phyloP scores from a whole-genome alignment of 2,329 filamentous ascomycete genomes.

The Lithohypha guttulata region DNA sequence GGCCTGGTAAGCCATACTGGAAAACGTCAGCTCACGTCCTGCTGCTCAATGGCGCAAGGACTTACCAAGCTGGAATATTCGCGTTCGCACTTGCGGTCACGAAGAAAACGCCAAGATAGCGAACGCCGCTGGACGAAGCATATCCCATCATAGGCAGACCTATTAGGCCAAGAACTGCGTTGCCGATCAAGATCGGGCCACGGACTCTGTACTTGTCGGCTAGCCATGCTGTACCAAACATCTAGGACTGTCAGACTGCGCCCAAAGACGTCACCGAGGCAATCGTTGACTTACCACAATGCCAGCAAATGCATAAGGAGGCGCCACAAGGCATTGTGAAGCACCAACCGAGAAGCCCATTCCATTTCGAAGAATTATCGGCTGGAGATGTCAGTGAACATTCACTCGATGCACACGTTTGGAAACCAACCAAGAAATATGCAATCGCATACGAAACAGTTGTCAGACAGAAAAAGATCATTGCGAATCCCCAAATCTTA shows the following conservation, averaged over 20 bases:
- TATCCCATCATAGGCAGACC: conserved; percentile 44
- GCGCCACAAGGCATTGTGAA: conserved; percentile 61
- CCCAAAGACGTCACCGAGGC: too few relatives aligned
- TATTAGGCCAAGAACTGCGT: conserved; percentile 55
- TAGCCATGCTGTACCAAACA: conserved; percentile 49
- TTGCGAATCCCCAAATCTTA: conserved; percentile 46
- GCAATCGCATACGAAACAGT: conserved; percentile 67
- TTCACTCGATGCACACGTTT: too few relatives aligned
- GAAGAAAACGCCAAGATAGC: conserved; percentile 66
- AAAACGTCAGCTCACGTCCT: too few relatives aligned
- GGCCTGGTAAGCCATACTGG: conserved; percentile 69
- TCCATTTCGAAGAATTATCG: conserved; percentile 54
- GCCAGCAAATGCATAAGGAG: conserved; percentile 52
- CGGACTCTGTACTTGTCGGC: conserved; percentile 59
- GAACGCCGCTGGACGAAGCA: conserved; percentile 28
- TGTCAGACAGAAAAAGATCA: conserved; percentile 47
- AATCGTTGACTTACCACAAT: too few relatives aligned
- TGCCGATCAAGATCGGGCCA: conserved; percentile 55
- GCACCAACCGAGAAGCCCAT: conserved; percentile 55
- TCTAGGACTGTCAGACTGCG: too few relatives aligned
- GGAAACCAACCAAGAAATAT: too few relatives aligned
- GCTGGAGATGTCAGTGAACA: too few relatives aligned
- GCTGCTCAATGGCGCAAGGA: too few relatives aligned
- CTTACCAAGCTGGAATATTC: conserved; percentile 62
- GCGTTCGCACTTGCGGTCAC: conserved; percentile 62